These are phyloP conservation scores for Zopfia rhizophila DNA, from an alignment of 2,329 filamentous ascomycete species.

Conservation along the genomic window DNA sequence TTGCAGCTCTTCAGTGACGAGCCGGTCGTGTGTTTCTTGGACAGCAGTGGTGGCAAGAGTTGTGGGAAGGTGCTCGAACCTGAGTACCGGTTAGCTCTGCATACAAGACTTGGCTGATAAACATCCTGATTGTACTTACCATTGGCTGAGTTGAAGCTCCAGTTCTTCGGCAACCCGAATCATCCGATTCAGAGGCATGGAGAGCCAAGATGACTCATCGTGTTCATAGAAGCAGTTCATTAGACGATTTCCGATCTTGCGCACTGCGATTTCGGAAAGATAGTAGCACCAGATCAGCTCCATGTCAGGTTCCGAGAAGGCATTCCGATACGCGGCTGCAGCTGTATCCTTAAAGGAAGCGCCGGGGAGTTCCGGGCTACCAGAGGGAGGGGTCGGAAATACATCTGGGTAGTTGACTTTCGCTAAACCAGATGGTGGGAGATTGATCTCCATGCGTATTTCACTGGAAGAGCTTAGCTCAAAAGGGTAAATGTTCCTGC, in stretches of 20 bases:
- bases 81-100: background rate
- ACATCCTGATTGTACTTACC: conserved; percentile 8
- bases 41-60: conserved; percentile 9
- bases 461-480: too few relatives aligned
- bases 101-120: background rate
- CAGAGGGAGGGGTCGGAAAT: conserved; percentile 39
- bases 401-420: conserved; percentile 41
- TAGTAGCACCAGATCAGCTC: conserved; percentile 46
- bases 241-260: conserved; percentile 30
- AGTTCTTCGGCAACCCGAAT: conserved; percentile 20
- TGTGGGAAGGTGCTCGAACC: conserved; percentile 5
- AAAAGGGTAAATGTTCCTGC: too few relatives aligned
- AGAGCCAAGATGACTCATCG: conserved; percentile 31
- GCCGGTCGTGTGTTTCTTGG: conserved; percentile 23
- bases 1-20: conserved; percentile 33
- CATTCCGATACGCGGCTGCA: conserved; percentile 2
- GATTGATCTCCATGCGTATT: conserved; percentile 25
- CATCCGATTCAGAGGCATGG: conserved; percentile 7
- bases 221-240: conserved; percentile 19
- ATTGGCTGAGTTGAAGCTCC: conserved; percentile 20
- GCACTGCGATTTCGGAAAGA: conserved; percentile 41
- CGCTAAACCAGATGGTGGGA: conserved; percentile 28
- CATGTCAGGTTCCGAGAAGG: conserved; percentile 25
- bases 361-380: conserved; percentile 1
- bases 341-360: background rate